Evolutionary conservation across 345 rosid species (phyloP).

Genomic region (Eucalyptus lansdowneana): DNA sequence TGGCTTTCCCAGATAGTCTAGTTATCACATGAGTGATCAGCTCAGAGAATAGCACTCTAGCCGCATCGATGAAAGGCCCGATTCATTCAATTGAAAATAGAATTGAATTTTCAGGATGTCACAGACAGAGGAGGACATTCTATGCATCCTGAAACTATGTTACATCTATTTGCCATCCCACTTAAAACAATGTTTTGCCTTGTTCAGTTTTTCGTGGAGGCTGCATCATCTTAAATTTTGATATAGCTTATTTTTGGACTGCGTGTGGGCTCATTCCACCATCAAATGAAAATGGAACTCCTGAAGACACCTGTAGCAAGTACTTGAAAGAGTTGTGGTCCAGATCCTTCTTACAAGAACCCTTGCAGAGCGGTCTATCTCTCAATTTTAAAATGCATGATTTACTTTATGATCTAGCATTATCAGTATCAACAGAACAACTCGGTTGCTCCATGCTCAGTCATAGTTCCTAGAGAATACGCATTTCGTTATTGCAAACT

Average conservation of each 20-base stretch:
- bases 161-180: neutral
- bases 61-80: too few species aligned
- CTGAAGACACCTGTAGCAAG: neutral
- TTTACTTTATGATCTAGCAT: constrained; percentile 2
- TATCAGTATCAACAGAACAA: neutral
- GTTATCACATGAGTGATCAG: too few species aligned
- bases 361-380: neutral
- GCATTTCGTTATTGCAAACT: neutral
- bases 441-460: neutral
- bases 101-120: too few species aligned
- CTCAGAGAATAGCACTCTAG: too few species aligned
- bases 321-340: neutral
- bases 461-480: neutral
- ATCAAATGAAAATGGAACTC: neutral
- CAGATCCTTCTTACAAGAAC: constrained; percentile 4
- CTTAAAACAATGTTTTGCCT: neutral
- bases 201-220: neutral
- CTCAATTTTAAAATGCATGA: constrained; percentile 1
- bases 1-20: too few species aligned
- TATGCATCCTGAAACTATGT: neutral
- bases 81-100: too few species aligned
- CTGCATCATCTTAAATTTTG: too few species aligned
- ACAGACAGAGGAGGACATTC: neutral
- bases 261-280: neutral
- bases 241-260: neutral